Percentiles rank a stretch among this genome's conserved stretches.
phyloP scores from a whole-genome alignment of 2,329 filamentous ascomycete species.

The Trichophyton schoenleinii region DNA sequence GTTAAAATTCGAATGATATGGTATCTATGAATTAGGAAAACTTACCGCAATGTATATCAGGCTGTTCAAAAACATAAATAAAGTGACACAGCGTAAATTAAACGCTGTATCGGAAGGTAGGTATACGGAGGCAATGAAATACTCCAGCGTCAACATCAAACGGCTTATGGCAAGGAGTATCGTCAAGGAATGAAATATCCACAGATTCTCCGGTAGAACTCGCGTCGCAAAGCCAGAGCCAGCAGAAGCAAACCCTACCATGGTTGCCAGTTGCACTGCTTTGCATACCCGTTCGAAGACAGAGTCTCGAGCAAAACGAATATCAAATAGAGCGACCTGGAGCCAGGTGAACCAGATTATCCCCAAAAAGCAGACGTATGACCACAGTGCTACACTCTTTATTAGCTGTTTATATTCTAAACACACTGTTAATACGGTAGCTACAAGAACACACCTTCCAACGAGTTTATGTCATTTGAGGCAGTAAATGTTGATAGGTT shows the following conservation, averaged over 20 bases:
- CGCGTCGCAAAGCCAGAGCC: conserved; percentile 33
- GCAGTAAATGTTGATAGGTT: conserved; percentile 52
- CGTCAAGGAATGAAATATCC: conserved; percentile 33
- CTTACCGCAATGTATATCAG: conserved; percentile 2
- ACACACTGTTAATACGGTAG: no score
- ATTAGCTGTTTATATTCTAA: not conserved
- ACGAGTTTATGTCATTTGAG: conserved; percentile 43
- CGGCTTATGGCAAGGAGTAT: conserved; percentile 41
- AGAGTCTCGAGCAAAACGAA: conserved; percentile 52
- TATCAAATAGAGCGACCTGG: conserved; percentile 50
- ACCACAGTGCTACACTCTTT: conserved; percentile 23
- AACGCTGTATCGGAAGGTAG: not conserved
- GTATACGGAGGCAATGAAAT: conserved; percentile 30
- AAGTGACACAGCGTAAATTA: not conserved
- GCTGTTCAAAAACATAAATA: not conserved
- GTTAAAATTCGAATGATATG: not conserved
- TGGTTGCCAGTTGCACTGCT: conserved; percentile 48
- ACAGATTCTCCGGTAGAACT: conserved; percentile 28
- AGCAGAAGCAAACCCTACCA: conserved; percentile 53
- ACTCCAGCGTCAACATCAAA: conserved; percentile 43
- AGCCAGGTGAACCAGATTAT: conserved; percentile 60
- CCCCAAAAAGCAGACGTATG: conserved; percentile 43
- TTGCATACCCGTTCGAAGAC: conserved; percentile 50
- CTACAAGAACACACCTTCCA: conserved; percentile 20
- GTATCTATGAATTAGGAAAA: not conserved